Base-by-base conservation (phyloP, 2,329 filamentous ascomycete genomes). In the Graphium sp. region DNA sequence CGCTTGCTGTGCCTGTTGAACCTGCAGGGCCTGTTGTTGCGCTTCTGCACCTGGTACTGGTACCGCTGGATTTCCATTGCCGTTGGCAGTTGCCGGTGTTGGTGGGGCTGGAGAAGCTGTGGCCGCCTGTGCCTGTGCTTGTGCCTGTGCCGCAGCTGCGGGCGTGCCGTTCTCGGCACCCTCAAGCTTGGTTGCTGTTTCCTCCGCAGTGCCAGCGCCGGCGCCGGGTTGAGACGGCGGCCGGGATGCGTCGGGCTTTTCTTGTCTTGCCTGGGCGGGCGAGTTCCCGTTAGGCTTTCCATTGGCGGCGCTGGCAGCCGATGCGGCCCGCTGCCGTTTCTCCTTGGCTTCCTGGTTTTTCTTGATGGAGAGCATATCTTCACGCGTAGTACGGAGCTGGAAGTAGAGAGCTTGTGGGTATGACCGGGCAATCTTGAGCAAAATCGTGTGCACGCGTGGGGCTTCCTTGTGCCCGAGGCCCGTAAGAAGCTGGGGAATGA, bases 361-460 rank as follows among this genome's bases (percentile, higher is more conserved):
- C 64, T 87, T 89, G 48, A 94, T 91, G 22, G 76, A 66, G 31
- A 81, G 60, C 74, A 94, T 85, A 47, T 99, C 91, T 50, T 99
- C 89, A 23, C 87, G 67, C 38, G 80, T 93, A 2, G 87, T 98
- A 34, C 89, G 67, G 17, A 98, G 67, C 47, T 93, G 76, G 62
- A 95, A 95, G 60, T 94, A 98, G 17, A 99, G 62, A 4, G 89
- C 77, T 47, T 99, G 89, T 3, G 89, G 89, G 47, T 92, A 98
- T 1, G 80, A 74, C 57, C 94, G 94, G 29, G 89, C 89, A 45
- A 99, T 83, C 59, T 89, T 92, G 15, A 83, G 68, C 12, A 99
- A 65, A 28, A 99, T 82, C 28, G 72, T 70, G 47, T 89, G 79
- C 24, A 87, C 81, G 26, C 91, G 77, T 5, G 74, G 73, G 9